Percentiles rank a stretch among this genome's conserved stretches.
These are phyloP conservation scores for Fusarium multiceps DNA, from an alignment of 2,329 filamentous ascomycete genomes.

Conservation along the genomic window DNA sequence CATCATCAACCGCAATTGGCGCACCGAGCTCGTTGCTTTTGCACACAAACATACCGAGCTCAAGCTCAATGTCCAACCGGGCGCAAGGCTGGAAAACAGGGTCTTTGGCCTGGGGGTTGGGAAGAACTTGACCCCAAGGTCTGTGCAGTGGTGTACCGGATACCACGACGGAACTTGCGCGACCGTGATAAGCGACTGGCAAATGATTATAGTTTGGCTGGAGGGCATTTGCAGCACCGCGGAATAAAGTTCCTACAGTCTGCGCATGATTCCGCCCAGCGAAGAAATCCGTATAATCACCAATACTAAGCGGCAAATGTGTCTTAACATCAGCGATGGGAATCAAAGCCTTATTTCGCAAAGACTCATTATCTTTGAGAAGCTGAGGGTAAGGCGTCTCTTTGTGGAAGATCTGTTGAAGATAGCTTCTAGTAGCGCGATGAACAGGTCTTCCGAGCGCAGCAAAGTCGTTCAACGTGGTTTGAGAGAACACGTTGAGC, in stretches of 20 bases:
- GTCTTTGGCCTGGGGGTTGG: conserved; percentile 56
- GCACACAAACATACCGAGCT: conserved; percentile 80
- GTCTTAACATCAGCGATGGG: conserved; percentile 62
- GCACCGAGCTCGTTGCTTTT: conserved; percentile 72
- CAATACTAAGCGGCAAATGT: conserved; percentile 80
- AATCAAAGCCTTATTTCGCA: conserved; percentile 48
- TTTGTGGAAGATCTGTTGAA: conserved; percentile 69
- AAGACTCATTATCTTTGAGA: conserved; percentile 50
- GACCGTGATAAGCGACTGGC: conserved; percentile 83
- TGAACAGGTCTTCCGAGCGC: conserved; percentile 73
- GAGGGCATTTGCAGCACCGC: conserved; percentile 77
- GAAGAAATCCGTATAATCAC: conserved; percentile 89
- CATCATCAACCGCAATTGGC: conserved; percentile 71
- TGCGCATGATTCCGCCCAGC: conserved; percentile 82
- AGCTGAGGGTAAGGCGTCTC: conserved; percentile 57
- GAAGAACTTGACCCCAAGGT: conserved; percentile 78
- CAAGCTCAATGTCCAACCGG: conserved; percentile 79
- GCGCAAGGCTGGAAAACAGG: conserved; percentile 69
- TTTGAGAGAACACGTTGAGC: conserved; percentile 44
- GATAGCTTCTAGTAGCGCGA: conserved; percentile 73
- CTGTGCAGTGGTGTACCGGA: conserved; percentile 78
- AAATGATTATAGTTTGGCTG: conserved; percentile 85
- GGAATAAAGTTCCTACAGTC: conserved; percentile 75
- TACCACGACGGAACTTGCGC: conserved; percentile 79
- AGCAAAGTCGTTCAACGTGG: conserved; percentile 51